Evolutionary conservation across 441 rosid species (phyloP), one percentile per base, ranked within the genome.

Genomic region (Brassica hybrid): DNA sequence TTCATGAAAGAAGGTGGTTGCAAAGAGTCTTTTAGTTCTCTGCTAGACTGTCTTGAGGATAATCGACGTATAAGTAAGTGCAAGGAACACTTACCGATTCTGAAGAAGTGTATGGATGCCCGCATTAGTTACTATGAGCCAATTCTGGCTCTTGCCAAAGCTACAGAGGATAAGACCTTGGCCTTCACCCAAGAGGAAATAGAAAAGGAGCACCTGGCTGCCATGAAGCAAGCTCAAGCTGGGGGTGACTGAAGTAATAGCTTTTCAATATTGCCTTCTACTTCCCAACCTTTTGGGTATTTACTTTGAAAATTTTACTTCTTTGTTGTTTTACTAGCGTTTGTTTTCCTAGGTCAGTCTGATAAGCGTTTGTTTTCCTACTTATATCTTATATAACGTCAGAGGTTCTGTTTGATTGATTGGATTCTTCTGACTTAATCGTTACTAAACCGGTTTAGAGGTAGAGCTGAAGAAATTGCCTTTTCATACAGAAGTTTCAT

Each of bases 101-200:
- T 61, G 65, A 61, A 61, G 18, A 61, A 61, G 17, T 61, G 41
- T 61, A 61, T 61, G 41, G 65, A 61, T 61, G 41, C 19, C 27
- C 41, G 30, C 65, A 13, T 27, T 30, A 9, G 3, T 61, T n/a
- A 61, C 41, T 61, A 61, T 61, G 19, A 61, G 65, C 65, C 65
- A 0, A 60, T 60, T 60, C 65, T 43, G n/a, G n/a, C 50, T 43
- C 50, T 43, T 43, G 17, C 3, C 0, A 60, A 60, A 7, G 9
- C 7, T 3, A 1, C 8, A 7, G 3, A 60, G 30, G 41, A 21
- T 0, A 11, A 45, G 54, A 6, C n/a, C 13, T 0, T 57, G 0
- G 27, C 27, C 27, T 57, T 8, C 6, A 1, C 5, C 25, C 0
- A 3, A 18, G 27, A 57, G 61, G 6, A 8, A 57, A 9, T 17